Evolutionary conservation across 2,329 filamentous ascomycete species (phyloP).

Genomic region (Paraconiothyrium sp.): DNA sequence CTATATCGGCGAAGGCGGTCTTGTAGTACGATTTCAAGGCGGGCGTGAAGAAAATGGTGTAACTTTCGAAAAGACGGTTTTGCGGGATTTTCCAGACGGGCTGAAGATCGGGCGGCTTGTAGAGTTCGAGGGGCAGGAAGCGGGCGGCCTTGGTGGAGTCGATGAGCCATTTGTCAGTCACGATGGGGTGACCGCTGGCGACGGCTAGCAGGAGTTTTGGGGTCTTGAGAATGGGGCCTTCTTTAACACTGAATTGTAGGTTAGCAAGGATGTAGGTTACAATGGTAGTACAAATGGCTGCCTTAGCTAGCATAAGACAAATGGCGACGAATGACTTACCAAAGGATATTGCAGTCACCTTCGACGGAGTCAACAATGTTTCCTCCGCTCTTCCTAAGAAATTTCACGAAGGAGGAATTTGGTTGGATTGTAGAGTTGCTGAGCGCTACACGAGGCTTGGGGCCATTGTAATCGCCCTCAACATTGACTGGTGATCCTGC

Average conservation of each 20-base stretch:
- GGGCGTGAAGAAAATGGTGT: slow-evolving; percentile 60
- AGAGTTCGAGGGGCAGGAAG: slow-evolving; percentile 48
- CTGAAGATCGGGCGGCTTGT: slow-evolving; percentile 46
- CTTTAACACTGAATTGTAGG: slow-evolving; percentile 44
- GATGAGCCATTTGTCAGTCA: slow-evolving; percentile 58
- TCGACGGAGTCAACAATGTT: slow-evolving; percentile 42
- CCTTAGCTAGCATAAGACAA: neutral
- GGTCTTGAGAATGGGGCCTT: slow-evolving; percentile 53
- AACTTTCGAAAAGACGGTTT: slow-evolving; percentile 59
- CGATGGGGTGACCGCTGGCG: slow-evolving; percentile 54
- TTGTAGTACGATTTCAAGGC: slow-evolving; percentile 45
- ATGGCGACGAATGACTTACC: slow-evolving; percentile 30
- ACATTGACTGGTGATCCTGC: slow-evolving; percentile 8
- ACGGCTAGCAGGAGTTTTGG: slow-evolving; percentile 57
- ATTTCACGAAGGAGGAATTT: slow-evolving; percentile 37
- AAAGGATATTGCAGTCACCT: slow-evolving; percentile 44
- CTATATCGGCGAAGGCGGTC: slow-evolving; percentile 49
- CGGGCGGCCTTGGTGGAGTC: slow-evolving; percentile 48
- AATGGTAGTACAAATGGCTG: neutral
- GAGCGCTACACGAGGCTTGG: slow-evolving; percentile 41
- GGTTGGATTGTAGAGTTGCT: slow-evolving; percentile 44
- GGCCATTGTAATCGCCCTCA: slow-evolving; percentile 34
- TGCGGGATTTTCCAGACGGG: slow-evolving; percentile 46
- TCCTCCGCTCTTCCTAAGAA: slow-evolving; percentile 47
- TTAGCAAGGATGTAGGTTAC: slow-evolving; percentile 23